Evolutionary conservation across 495 filamentous ascomycete genomes (phyloP).

Genomic region (Collariella sp.): DNA sequence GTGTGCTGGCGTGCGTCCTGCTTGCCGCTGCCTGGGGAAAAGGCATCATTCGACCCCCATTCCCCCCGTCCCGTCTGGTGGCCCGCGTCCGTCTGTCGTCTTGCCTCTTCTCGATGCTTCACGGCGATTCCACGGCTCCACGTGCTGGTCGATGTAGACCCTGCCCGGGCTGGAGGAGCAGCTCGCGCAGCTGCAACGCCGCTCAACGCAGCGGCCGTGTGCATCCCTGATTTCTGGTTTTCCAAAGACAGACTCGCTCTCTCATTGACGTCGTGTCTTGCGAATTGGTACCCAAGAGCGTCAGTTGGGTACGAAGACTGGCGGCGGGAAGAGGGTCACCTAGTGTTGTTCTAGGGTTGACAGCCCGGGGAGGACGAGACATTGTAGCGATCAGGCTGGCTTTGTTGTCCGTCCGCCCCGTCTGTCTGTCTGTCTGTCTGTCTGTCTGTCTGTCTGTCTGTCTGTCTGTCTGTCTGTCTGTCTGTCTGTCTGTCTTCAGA

Average conservation of each 20-base stretch:
- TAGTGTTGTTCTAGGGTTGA: too few species aligned
- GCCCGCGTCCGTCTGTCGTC: slow-evolving; percentile 3
- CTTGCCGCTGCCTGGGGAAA: slow-evolving; percentile 19
- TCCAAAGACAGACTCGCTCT: slow-evolving; percentile 1
- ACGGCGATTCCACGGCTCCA: slow-evolving; percentile 2
- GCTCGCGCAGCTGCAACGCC: background rate
- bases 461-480: too few species aligned
- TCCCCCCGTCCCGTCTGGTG: too few species aligned
- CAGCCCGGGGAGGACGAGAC: too few species aligned
- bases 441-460: too few species aligned
- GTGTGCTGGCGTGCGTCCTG: slow-evolving; percentile 21
- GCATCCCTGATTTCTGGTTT: slow-evolving; percentile 3
- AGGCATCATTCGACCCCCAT: slow-evolving; percentile 3
- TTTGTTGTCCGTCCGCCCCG: too few species aligned
- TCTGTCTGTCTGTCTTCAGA: background rate
- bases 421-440: too few species aligned
- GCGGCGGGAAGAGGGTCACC: slow-evolving; percentile 6
- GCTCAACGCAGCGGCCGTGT: background rate
- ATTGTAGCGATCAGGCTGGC: too few species aligned
- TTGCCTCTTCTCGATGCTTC: slow-evolving; percentile 10
- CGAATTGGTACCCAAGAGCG: slow-evolving; percentile 29
- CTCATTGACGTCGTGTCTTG: slow-evolving; percentile 3
- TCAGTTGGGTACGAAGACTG: slow-evolving; percentile 28
- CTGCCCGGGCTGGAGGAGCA: background rate
- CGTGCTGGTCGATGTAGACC: background rate